A percentile compares a stretch with the other conserved stretches of the same genome.
These are phyloP conservation scores for Fusarium acutatum DNA, from an alignment of 2,329 filamentous ascomycete species.

Conservation along the genomic window DNA sequence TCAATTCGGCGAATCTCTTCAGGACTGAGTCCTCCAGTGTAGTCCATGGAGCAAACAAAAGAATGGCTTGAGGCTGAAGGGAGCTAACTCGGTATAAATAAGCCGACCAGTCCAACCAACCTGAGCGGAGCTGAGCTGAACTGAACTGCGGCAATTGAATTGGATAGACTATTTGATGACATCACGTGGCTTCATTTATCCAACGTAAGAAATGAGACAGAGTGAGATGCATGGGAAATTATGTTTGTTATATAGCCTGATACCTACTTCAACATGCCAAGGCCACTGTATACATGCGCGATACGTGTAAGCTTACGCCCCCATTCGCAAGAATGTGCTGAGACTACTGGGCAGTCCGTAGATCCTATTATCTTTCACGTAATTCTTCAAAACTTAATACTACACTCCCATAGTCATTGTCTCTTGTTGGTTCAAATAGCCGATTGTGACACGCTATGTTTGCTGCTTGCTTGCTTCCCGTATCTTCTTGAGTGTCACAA, in stretches of 20 bases:
- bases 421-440: not conserved
- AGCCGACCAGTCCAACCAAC: not conserved
- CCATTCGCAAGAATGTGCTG: not conserved
- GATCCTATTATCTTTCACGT: not conserved
- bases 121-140: not conserved
- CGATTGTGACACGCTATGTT: not conserved
- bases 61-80: not conserved
- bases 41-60: not conserved
- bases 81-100: not conserved
- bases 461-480: not conserved
- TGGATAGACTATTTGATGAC: not conserved
- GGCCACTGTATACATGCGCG: not conserved
- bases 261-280: not conserved
- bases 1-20: conserved; percentile 5
- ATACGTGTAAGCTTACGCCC: not conserved
- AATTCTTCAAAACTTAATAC: not conserved
- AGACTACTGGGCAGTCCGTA: not conserved
- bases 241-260: not conserved
- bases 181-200: conserved; percentile 11
- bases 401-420: not conserved
- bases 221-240: not conserved
- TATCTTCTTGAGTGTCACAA: not conserved
- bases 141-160: not conserved
- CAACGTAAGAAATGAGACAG: not conserved
- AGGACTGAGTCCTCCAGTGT: not conserved